Base-by-base conservation (phyloP, 2,329 filamentous ascomycete genomes). In the Scedosporium minutisporum region DNA sequence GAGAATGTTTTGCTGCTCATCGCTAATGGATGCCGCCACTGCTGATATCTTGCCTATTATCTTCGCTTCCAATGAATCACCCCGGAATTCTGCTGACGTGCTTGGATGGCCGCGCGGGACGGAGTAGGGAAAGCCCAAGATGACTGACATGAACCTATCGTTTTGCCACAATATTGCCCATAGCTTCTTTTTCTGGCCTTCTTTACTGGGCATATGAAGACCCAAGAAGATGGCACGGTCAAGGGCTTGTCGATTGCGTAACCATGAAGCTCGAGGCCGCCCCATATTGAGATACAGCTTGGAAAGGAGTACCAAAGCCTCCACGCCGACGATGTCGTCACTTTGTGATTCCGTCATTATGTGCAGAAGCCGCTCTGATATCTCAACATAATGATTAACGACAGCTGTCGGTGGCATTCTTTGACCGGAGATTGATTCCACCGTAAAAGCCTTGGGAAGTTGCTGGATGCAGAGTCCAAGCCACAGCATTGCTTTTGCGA, bases 201-300 rank as follows among this genome's bases (percentile, higher is more conserved):
- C 44, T 21, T 48, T n/a, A 18, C 44, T 4, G 2, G 44, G 44
- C 9, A 6, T n/a, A 21, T 48, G 44, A n/a, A 48, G n/a, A 21
- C 44, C 44, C n/a, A 48, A 21, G 16, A 48, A 21, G 3, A 48
- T 48, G 44, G 44, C 44, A 63, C 80, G 78, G 66, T 79, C 79
- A 46, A 85, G 72, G 3, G 77, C 82, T 48, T 78, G 76, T 12
- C 82, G 77, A 48, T 75, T 75, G 7, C 76, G 69, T 4, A 82
- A 71, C 83, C 83, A 86, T 1, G 80, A 78, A 65, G 79, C 76
- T 42, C 80, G 77, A 10, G 83, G 82, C 51, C 80, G 78, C 2
- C 83, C 83, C 64, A 82, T 78, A 63, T 83, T 80, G 60, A 82
- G 72, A 65, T 82, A 80, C 65, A 80, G 77, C 67, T 83, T 84